These are phyloP conservation scores for Nicotiana tomentosiformis DNA, from an alignment of 257 asterid genomes.

Conservation along the genomic window DNA sequence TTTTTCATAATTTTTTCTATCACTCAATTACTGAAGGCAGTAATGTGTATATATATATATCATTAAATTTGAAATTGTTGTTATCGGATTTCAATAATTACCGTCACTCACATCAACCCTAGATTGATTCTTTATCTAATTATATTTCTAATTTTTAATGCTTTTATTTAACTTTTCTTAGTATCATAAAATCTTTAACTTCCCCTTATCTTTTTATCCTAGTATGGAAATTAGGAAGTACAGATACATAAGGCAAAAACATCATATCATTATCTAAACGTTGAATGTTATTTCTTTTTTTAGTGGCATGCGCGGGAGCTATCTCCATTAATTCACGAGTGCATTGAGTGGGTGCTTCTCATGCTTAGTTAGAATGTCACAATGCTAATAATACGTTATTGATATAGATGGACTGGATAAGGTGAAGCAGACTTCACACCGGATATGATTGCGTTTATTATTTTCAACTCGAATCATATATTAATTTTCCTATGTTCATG, in stretches of 20 bases:
- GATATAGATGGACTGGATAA: background rate
- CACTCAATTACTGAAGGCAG: background rate
- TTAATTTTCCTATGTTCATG: too few relatives aligned
- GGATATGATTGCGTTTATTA: too few relatives aligned
- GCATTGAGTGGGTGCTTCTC: constrained; percentile 8
- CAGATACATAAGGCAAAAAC: background rate
- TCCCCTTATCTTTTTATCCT: background rate
- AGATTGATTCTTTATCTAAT: background rate
- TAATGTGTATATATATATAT: background rate
- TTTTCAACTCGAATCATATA: too few relatives aligned
- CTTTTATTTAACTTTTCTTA: too few relatives aligned
- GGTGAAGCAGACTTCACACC: background rate
- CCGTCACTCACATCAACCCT: background rate
- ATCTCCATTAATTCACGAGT: background rate
- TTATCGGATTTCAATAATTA: background rate
- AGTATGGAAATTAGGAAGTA: constrained; percentile 7
- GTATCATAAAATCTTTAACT: background rate
- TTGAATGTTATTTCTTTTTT: background rate
- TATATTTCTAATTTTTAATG: too few relatives aligned
- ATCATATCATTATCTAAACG: background rate
- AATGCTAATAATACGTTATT: background rate
- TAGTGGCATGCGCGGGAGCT: background rate
- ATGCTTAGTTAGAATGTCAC: background rate
- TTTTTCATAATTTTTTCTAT: too few relatives aligned
- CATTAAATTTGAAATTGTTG: background rate